Percentiles rank a stretch among this genome's conserved stretches.
phyloP scores from a whole-genome alignment of 495 filamentous ascomycete genomes.

The Penicillium odoratum region DNA sequence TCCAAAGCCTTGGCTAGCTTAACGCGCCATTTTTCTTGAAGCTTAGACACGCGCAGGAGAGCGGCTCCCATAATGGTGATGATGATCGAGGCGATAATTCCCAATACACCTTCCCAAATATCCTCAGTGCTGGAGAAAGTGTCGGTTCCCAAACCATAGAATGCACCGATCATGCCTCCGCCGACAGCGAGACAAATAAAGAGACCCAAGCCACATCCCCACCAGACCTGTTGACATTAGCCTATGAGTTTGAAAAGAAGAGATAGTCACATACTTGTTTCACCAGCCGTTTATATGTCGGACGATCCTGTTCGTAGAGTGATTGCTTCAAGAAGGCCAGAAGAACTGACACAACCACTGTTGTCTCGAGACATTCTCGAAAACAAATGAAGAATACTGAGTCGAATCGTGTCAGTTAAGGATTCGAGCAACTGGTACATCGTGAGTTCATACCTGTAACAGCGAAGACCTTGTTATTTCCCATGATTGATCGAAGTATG shows the following conservation, averaged over 20 bases:
- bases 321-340: slow-evolving; percentile 81
- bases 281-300: slow-evolving; percentile 65
- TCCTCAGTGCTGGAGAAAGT: slow-evolving; percentile 65
- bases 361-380: slow-evolving; percentile 78
- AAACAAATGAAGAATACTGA: slow-evolving; percentile 82
- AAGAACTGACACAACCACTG: slow-evolving; percentile 79
- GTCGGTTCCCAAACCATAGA: slow-evolving; percentile 70
- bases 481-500: not conserved
- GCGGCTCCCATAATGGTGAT: slow-evolving; percentile 78
- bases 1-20: slow-evolving; percentile 72
- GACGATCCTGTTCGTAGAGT: slow-evolving; percentile 56
- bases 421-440: not conserved
- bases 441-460: not conserved
- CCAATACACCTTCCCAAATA: slow-evolving; percentile 78
- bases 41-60: slow-evolving; percentile 77
- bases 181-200: slow-evolving; percentile 68
- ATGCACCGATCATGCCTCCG: slow-evolving; percentile 73
- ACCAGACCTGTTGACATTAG: slow-evolving; percentile 28
- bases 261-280: slow-evolving; percentile 63
- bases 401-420: not conserved
- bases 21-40: slow-evolving; percentile 81
- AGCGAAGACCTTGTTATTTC: not conserved
- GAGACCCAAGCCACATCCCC: slow-evolving; percentile 61
- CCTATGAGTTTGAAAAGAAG: not conserved
- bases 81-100: slow-evolving; percentile 68